Evolutionary conservation across 2,329 filamentous ascomycete genomes (phyloP), one percentile per base, ranked within the genome.

Genomic region (Cadophora sp.): DNA sequence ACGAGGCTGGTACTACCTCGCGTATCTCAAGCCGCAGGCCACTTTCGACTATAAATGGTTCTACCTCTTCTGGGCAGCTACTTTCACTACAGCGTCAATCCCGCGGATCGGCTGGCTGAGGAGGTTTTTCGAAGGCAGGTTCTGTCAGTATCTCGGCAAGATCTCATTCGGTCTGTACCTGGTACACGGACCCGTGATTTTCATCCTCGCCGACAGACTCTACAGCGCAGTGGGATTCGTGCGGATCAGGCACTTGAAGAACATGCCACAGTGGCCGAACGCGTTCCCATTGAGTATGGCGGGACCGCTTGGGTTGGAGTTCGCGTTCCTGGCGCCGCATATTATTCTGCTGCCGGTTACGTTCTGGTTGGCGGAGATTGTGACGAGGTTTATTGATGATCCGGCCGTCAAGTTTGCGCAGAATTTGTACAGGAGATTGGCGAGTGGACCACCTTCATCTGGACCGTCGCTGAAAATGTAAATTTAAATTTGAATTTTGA

Each of bases 31-130:
- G 69, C 88, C 89, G 0, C 87, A 91, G 74, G 89, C 88, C 1
- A 86, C 89, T 7, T 90, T 83, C 72, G 87, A 91, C 75, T 85
- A 83, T 75, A 91, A 91, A 77, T 91, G 88, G 88, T 91, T 91
- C 78, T 91, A 84, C 74, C 82, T 91, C 2, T 89, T 89, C 75
- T 87, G 84, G 80, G 89, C 88, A 0, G 83, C 89, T 0, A 80
- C 82, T n/a, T 82, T 89, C 66, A 76, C 89, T 0, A 84, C 92
- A 0, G 80, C 84, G 1, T 81, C 84, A 0, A 79, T 87, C 2
- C 86, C 86, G 9, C 85, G 85, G n/a, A 82, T 92, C 16, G 73
- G 78, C 3, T 86, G 83, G 83, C 80, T 91, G n/a, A 86, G 84
- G 77, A 71, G 77, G 1, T 87, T 90, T 74, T 90, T 91, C 73